These are phyloP conservation scores for Wallacemonas sp. DNA, from an alignment of 208 protist species.

Conservation along the genomic window DNA sequence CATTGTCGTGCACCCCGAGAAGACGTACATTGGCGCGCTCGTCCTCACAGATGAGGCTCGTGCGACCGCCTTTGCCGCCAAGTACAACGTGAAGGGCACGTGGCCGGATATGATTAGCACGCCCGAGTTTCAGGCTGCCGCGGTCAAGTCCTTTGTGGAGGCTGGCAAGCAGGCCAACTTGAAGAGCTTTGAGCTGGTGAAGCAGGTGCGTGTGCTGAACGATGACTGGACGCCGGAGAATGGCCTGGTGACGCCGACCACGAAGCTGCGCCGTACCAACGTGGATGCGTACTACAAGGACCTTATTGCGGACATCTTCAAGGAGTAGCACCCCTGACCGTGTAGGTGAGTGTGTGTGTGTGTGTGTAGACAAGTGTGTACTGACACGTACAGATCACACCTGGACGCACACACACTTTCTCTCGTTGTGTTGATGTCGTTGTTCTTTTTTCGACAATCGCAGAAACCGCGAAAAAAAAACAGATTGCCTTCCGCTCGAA, in stretches of 20 bases:
- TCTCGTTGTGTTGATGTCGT: too few relatives aligned
- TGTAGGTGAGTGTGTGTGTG: too few relatives aligned
- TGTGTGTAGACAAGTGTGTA: too few relatives aligned
- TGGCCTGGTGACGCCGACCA: slow-evolving; percentile 64
- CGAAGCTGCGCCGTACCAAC: slow-evolving; percentile 63
- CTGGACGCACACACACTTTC: too few relatives aligned
- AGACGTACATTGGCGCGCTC: slow-evolving; percentile 52
- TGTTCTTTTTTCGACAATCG: too few relatives aligned
- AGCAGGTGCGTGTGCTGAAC: slow-evolving; percentile 53
- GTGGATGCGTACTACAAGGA: slow-evolving; percentile 55
- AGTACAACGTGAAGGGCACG: slow-evolving; percentile 27
- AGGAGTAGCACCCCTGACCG: slow-evolving; percentile 29
- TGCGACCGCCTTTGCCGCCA: slow-evolving; percentile 50
- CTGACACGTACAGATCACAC: too few relatives aligned
- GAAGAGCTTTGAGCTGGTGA: slow-evolving; percentile 53
- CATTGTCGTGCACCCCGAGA: slow-evolving; percentile 43
- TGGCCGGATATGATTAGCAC: slow-evolving; percentile 42
- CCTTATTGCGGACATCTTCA: slow-evolving; percentile 63
- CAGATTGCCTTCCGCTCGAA: too few relatives aligned
- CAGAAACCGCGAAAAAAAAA: too few relatives aligned
- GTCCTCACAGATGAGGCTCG: slow-evolving; percentile 49
- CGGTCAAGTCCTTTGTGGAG: slow-evolving; percentile 49
- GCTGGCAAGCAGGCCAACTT: slow-evolving; percentile 29
- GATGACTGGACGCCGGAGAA: slow-evolving; percentile 86
- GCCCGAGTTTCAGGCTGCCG: slow-evolving; percentile 45